Evolutionary conservation across 495 filamentous ascomycete species (phyloP).

Genomic region (Terfezia claveryi): DNA sequence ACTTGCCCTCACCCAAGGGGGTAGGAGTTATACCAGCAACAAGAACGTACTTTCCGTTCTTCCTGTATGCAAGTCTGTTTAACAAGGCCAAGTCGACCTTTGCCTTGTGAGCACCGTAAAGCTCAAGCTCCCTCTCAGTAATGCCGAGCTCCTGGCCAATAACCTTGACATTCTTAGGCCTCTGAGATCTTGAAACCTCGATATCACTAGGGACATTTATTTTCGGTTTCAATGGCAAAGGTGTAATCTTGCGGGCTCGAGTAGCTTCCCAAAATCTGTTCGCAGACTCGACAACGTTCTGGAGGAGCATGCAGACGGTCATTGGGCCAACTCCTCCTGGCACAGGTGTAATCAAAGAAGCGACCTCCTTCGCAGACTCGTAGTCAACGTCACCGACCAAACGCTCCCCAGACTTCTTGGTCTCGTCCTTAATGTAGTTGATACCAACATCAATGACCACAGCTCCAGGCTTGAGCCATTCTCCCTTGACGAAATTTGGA

Average conservation of each 20-base stretch:
- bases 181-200: conserved; percentile 68
- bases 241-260: conserved; percentile 49
- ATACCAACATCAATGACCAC: conserved; percentile 97
- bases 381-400: conserved; percentile 94
- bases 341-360: conserved; percentile 89
- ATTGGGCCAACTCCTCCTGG: conserved; percentile 94
- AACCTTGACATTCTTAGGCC: conserved; percentile 67
- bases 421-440: conserved; percentile 84
- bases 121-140: conserved; percentile 64
- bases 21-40: conserved; percentile 93
- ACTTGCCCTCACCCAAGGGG: conserved; percentile 94
- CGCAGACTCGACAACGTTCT: conserved; percentile 77
- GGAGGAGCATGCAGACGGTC: conserved; percentile 91
- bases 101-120: conserved; percentile 83
- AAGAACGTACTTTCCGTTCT: conserved; percentile 73
- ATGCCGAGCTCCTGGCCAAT: conserved; percentile 78
- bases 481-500: conserved; percentile 69
- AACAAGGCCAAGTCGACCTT: conserved; percentile 71
- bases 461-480: too few relatives aligned
- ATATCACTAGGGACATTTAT: conserved; percentile 82
- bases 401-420: conserved; percentile 77
- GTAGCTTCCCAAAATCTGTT: conserved; percentile 61
- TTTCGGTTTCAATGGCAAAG: conserved; percentile 53
- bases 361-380: conserved; percentile 56
- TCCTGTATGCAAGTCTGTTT: conserved; percentile 63